Base-by-base conservation (phyloP, 2,329 filamentous ascomycete genomes). In the Plectosphaerella plurivora region DNA sequence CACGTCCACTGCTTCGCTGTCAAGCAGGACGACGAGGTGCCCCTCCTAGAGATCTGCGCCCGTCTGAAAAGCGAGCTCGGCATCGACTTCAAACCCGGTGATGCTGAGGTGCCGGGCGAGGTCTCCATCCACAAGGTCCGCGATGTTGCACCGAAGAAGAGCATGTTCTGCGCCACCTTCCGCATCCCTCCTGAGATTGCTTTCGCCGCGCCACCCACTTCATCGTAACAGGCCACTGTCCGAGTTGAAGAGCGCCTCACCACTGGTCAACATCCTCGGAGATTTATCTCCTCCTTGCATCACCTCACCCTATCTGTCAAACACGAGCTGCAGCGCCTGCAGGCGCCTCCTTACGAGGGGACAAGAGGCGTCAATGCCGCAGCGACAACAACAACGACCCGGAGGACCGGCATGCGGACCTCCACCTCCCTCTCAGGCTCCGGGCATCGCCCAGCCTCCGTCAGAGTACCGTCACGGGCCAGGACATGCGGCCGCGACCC, bases 81-180 rank as follows among this genome's bases (percentile, higher is more conserved):
- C 11, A 62, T 72, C 42, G 56, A 63, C 55, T 64, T 77, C 49
- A 65, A 61, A 52, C 66, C 72, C 11, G 77, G 73, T 12, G 73
- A 82, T 53, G 68, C 70, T 24, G 73, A 76, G 51, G 65, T 67
- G 25, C 71, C 76, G 47, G 72, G 74, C 6, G 71, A 82, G 60
- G 72, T 82, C 37, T 73, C 73, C 1, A 81, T 91, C 57, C 72
- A 83, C 54, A 83, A 88, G 54, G 91, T 97, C 35, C 81, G 94
- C 58, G 85, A 95, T 60, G 94, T 99, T 51, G 89, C 91, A 53
- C 94, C 94, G 5, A 87, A 90, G 64, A 99, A 99, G 78, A 83
- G 88, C 65, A 97, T 97, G 92, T 97, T 93, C 69, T 97, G 94
- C 68, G 93, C 91, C 28, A 95, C 85, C 60, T 97, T 99, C 71